Evolutionary conservation across 805 yeast genomes (phyloP), one percentile per base, ranked within the genome.

Genomic region (Hyphopichia homilentoma): DNA sequence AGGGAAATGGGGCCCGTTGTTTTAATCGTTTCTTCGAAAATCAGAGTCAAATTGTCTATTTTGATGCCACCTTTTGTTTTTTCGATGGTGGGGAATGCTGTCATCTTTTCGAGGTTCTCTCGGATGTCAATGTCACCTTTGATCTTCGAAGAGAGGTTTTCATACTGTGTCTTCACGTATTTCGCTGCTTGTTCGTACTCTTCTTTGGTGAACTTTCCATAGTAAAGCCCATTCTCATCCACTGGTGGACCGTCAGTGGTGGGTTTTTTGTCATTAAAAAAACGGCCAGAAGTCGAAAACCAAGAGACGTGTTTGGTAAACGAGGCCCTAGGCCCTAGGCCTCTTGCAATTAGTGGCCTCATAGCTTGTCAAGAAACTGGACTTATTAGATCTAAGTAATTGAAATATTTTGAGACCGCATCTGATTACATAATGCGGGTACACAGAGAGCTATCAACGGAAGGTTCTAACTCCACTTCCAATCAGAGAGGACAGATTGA

Each of bases 1-100:
- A 86, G 55, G 1, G 93, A 62, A 4, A 86, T 62, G 0, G 95
- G 95, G 0, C 95, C 95, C 0, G 86, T 79, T 2, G 85, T 68
- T 45, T 76, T 68, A 44, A 77, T 76, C 2, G 74, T 65, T 41
- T 73, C 71, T 17, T 58, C 55, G 23, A 77, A 52, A 8, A 77
- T 50, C 32, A 55, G 62, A n/a, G 56, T 40, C 34, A 62, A 47
- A 33, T 52, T 54, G 19, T 44, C 36, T 21, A 61, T 40, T 17
- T 41, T 39, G 18, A 33, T 24, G 12, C 30, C 30, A 9, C 30
- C 30, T 27, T 27, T 8, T 43, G 44, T 30, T 37, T 41, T 5
- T 29, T 30, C 38, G 40, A 35, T 37, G 13, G 41, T 25, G 1
- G 72, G 72, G 38, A 64, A 61, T 36, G 55, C 62, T 4, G 61